These are phyloP conservation scores for Uromyces viciae-fabae DNA, from an alignment of 1,284 basidiomycete species.

Conservation along the genomic window DNA sequence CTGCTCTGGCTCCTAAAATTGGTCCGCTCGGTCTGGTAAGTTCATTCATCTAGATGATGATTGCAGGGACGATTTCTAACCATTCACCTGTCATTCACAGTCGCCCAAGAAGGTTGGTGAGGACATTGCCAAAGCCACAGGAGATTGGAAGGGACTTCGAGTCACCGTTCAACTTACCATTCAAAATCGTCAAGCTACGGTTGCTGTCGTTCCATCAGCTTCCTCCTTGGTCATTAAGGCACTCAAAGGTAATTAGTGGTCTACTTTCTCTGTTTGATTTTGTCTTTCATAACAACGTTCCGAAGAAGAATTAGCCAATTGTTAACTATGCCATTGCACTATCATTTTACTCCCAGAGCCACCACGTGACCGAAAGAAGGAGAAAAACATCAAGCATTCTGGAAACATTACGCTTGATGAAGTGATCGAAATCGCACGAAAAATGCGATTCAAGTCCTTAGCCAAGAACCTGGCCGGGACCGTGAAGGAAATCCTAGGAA, in stretches of 20 bases:
- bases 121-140: conserved; percentile 99
- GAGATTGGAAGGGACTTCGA: conserved; percentile 98
- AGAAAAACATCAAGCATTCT: conserved; percentile 99
- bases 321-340: neutral
- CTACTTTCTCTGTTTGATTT: neutral
- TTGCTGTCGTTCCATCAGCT: conserved; percentile 94
- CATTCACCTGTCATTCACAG: conserved; percentile 58
- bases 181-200: conserved; percentile 98
- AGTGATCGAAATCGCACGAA: conserved; percentile 91
- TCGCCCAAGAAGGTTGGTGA: conserved; percentile 99
- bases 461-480: conserved; percentile 84
- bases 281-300: neutral
- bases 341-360: conserved; percentile 68
- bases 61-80: neutral
- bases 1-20: conserved; percentile 98
- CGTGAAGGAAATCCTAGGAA: conserved; percentile 66
- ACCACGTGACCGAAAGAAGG: conserved; percentile 98
- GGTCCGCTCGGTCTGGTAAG: conserved; percentile 98
- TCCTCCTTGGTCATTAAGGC: conserved; percentile 97
- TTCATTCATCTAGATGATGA: conserved; percentile 46
- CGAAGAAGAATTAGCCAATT: too few species aligned
- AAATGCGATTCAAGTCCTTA: conserved; percentile 91
- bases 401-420: conserved; percentile 95
- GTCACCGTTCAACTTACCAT: conserved; percentile 99
- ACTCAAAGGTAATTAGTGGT: conserved; percentile 70